Percentiles rank a stretch among this genome's conserved stretches.
phyloP scores from a whole-genome alignment of 2,329 filamentous ascomycete genomes.

The Colletotrichum neosansevieriae region DNA sequence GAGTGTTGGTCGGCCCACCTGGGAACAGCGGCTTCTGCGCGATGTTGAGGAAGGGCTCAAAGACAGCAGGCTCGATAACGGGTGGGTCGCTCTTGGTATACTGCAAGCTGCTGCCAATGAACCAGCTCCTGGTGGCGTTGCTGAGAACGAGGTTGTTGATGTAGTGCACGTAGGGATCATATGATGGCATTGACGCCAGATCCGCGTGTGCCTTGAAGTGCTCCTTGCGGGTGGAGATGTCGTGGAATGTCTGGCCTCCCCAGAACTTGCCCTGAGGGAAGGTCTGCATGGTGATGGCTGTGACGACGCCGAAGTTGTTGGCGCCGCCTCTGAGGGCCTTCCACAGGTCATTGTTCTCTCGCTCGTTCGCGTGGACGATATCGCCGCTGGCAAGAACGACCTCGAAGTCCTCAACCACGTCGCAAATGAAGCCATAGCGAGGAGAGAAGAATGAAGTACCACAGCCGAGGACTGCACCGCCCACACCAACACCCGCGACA shows the following conservation, averaged over 20 bases:
- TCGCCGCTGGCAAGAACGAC: slow-evolving; percentile 54
- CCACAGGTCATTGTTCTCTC: slow-evolving; percentile 54
- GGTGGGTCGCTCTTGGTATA: slow-evolving; percentile 23
- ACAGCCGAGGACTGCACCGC: slow-evolving; percentile 45
- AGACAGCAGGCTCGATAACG: neutral
- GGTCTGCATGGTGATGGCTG: slow-evolving; percentile 29
- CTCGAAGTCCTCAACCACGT: slow-evolving; percentile 12
- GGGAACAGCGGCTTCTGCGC: neutral
- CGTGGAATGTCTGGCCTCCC: slow-evolving; percentile 25
- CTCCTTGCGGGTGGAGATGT: slow-evolving; percentile 14
- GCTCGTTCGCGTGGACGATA: slow-evolving; percentile 54
- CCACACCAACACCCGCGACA: slow-evolving; percentile 54
- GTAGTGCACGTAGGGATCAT: slow-evolving; percentile 25
- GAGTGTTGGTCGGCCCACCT: slow-evolving; percentile 10
- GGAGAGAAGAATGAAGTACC: slow-evolving; percentile 32
- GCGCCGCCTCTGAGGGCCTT: slow-evolving; percentile 58
- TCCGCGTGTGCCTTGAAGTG: slow-evolving; percentile 22
- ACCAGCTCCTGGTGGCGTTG: slow-evolving; percentile 23
- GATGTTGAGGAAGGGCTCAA: neutral
- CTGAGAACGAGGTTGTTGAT: slow-evolving; percentile 28
- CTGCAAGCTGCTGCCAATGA: slow-evolving; percentile 25
- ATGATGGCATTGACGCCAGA: slow-evolving; percentile 1
- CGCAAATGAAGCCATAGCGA: slow-evolving; percentile 27
- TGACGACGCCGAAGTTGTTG: slow-evolving; percentile 57
- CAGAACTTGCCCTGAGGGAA: slow-evolving; percentile 21